These are phyloP conservation scores for Phytophthora fragariae DNA, from an alignment of 352 stramenopile genomes.

Conservation along the genomic window DNA sequence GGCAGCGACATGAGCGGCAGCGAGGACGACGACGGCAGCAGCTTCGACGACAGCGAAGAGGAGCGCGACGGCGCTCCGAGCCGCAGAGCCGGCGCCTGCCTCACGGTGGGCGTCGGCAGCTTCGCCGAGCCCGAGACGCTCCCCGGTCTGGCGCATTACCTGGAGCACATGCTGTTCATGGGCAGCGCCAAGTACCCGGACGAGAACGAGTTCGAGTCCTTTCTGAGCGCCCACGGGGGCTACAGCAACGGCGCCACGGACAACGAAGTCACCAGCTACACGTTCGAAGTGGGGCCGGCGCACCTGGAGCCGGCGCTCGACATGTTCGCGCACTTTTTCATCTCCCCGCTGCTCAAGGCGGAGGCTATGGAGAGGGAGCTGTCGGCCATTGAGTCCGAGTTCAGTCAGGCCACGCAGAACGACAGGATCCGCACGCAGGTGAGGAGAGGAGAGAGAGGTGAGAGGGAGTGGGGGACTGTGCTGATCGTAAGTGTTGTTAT, in stretches of 20 bases:
- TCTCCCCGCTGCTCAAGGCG: conserved; percentile 85
- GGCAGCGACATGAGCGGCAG: conserved; percentile 46
- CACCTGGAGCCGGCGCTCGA: conserved; percentile 80
- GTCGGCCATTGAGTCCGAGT: conserved; percentile 90
- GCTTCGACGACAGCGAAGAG: conserved; percentile 53
- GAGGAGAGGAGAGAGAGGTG: neutral
- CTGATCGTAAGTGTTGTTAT: conserved; percentile 5
- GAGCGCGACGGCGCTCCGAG: conserved; percentile 32
- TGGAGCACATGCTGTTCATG: conserved; percentile 98
- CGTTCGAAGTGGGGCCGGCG: conserved; percentile 90
- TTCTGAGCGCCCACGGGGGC: conserved; percentile 89
- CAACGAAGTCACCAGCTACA: conserved; percentile 93
- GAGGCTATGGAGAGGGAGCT: conserved; percentile 87
- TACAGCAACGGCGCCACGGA: conserved; percentile 94
- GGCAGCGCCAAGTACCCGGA: conserved; percentile 92
- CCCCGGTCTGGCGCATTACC: conserved; percentile 89
- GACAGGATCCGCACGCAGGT: conserved; percentile 65
- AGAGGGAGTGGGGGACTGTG: neutral
- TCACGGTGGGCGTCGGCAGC: conserved; percentile 76
- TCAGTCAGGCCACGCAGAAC: conserved; percentile 80
- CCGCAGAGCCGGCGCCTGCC: conserved; percentile 62
- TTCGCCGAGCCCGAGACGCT: conserved; percentile 77
- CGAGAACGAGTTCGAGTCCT: conserved; percentile 94
- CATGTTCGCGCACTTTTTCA: conserved; percentile 97
- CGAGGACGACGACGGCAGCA: conserved; percentile 40